These are phyloP conservation scores for Suhomyces taliae DNA, from an alignment of 1,139 yeast species.

Conservation along the genomic window DNA sequence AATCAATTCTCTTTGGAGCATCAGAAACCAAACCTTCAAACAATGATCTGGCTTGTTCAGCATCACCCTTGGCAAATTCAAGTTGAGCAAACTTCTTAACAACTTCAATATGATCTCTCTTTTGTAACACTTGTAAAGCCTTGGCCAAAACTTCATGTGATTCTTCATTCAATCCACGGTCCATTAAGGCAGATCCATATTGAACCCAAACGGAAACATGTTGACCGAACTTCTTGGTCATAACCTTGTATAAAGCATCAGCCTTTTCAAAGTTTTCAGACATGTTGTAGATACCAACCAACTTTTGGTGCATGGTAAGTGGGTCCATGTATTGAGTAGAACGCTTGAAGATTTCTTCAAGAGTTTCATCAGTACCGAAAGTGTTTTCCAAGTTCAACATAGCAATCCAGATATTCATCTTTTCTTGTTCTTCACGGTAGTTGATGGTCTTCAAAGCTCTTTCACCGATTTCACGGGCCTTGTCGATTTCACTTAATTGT, in stretches of 20 bases:
- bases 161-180: slow-evolving; percentile 53
- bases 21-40: slow-evolving; percentile 90
- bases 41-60: slow-evolving; percentile 91
- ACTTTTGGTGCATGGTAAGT: slow-evolving; percentile 72
- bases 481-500: slow-evolving; percentile 89
- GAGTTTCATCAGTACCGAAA: slow-evolving; percentile 82
- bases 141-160: slow-evolving; percentile 71
- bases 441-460: slow-evolving; percentile 89
- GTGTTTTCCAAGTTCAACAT: slow-evolving; percentile 89
- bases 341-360: slow-evolving; percentile 77
- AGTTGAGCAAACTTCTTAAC: slow-evolving; percentile 87
- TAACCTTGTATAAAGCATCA: slow-evolving; percentile 60
- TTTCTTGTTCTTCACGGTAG: slow-evolving; percentile 91
- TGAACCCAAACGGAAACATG: slow-evolving; percentile 72
- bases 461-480: slow-evolving; percentile 90
- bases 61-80: slow-evolving; percentile 82
- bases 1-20: slow-evolving; percentile 87
- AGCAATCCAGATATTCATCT: slow-evolving; percentile 95
- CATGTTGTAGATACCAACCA: slow-evolving; percentile 71
- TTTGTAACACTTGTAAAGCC: slow-evolving; percentile 72
- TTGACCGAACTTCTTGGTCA: slow-evolving; percentile 81
- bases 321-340: slow-evolving; percentile 93
- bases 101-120: slow-evolving; percentile 74
- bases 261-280: slow-evolving; percentile 74
- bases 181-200: slow-evolving; percentile 74